A percentile compares a stretch with the other conserved stretches of the same genome.
These are phyloP conservation scores for Candida nanaspora DNA, from an alignment of 805 yeast genomes.

Conservation along the genomic window DNA sequence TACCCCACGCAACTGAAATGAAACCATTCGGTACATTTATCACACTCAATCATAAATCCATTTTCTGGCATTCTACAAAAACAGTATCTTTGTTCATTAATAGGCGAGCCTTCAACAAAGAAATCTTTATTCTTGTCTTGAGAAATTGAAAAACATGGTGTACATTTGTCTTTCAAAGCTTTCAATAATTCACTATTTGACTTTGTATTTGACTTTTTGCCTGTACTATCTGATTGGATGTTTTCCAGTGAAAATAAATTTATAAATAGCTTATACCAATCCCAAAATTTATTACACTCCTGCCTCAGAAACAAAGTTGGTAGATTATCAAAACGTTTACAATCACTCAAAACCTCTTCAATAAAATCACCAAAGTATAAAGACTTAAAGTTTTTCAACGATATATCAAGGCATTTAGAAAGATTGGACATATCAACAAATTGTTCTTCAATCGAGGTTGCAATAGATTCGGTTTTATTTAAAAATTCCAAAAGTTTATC, in stretches of 20 bases:
- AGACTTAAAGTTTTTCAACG: neutral
- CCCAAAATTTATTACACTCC: neutral
- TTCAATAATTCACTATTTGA: neutral
- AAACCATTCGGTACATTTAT: slow-evolving; percentile 65
- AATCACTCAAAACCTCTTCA: neutral
- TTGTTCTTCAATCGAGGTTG: neutral
- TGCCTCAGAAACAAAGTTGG: neutral
- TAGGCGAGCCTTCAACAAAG: neutral
- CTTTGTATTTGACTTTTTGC: neutral
- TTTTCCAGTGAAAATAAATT: neutral
- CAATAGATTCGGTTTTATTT: slow-evolving; percentile 6
- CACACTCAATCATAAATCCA: slow-evolving; percentile 66
- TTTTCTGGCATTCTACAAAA: slow-evolving; percentile 55
- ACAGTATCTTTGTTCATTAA: slow-evolving; percentile 36
- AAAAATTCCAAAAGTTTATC: slow-evolving; percentile 7
- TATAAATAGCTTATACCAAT: neutral
- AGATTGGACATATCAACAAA: neutral
- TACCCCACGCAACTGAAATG: slow-evolving; percentile 52
- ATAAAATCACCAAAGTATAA: neutral
- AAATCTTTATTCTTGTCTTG: slow-evolving; percentile 1
- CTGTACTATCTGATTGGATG: neutral
- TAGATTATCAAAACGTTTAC: neutral
- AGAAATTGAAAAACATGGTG: neutral
- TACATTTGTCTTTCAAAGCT: neutral
- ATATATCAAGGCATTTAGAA: neutral